These are phyloP conservation scores for Auriscalpium vulgare DNA, from an alignment of 768 basidiomycete genomes.

Conservation along the genomic window DNA sequence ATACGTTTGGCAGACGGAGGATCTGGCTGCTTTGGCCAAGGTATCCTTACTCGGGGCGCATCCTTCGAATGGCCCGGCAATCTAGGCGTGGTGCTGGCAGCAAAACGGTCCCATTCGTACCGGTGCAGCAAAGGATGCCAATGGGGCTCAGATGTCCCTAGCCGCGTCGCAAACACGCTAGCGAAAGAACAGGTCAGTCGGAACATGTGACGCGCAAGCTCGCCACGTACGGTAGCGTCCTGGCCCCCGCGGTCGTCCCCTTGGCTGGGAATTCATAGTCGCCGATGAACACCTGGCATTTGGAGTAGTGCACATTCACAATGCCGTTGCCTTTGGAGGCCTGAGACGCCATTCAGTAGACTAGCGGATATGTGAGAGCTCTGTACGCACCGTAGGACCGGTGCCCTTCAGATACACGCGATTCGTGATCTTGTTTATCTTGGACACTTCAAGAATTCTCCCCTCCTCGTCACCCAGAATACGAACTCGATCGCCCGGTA, in stretches of 20 bases:
- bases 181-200: not conserved
- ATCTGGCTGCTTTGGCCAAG: conserved; percentile 58
- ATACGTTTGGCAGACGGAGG: conserved; percentile 37
- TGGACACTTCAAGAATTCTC: conserved; percentile 59
- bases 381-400: conserved; percentile 29
- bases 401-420: conserved; percentile 48
- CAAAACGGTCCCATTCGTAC: conserved; percentile 70
- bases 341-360: not conserved
- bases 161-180: conserved; percentile 73
- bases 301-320: conserved; percentile 50
- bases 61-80: conserved; percentile 33
- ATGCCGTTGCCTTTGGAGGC: conserved; percentile 5
- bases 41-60: conserved; percentile 35
- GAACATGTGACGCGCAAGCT: not conserved
- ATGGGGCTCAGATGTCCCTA: conserved; percentile 50
- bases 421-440: conserved; percentile 69
- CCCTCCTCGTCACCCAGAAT: conserved; percentile 56
- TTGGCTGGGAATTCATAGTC: conserved; percentile 50
- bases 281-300: conserved; percentile 73
- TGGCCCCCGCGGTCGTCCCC: conserved; percentile 16
- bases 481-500: conserved; percentile 75
- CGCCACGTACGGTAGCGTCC: conserved; percentile 22
- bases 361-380: not conserved
- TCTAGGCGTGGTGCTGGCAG: conserved; percentile 52
- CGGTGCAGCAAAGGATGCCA: conserved; percentile 50